Evolutionary conservation across 208 protist genomes (phyloP).

Genomic region (Vickermania spadyakhi): DNA sequence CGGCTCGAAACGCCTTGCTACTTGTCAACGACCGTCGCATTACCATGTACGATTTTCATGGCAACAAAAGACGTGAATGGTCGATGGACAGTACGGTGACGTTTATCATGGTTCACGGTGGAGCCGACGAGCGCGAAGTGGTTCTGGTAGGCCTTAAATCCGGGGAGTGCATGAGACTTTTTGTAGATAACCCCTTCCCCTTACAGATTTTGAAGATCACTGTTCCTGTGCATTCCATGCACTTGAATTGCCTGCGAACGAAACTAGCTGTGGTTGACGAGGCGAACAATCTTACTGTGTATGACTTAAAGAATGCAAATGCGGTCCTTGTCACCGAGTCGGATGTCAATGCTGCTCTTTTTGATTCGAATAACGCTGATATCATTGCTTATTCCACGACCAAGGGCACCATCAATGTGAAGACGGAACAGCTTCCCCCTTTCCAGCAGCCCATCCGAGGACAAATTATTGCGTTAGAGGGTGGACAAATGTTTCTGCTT

Average conservation of each 20-base stretch:
- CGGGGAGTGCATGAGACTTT: constrained; percentile 90
- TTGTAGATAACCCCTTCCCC: constrained; percentile 95
- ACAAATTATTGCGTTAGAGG: constrained; percentile 94
- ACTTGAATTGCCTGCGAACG: constrained; percentile 78
- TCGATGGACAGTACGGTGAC: constrained; percentile 86
- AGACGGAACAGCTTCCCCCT: constrained; percentile 88
- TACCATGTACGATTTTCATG: constrained; percentile 88
- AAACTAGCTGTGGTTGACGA: constrained; percentile 94
- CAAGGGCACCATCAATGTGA: constrained; percentile 86
- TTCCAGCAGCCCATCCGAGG: constrained; percentile 91
- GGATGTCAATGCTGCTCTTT: constrained; percentile 87
- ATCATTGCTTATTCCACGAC: constrained; percentile 91
- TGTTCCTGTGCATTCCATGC: constrained; percentile 73
- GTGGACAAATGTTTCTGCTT: constrained; percentile 92
- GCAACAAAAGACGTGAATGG: constrained; percentile 92
- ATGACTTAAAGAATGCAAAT: constrained; percentile 73
- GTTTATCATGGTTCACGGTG: constrained; percentile 93
- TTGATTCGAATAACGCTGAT: constrained; percentile 92
- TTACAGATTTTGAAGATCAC: constrained; percentile 84
- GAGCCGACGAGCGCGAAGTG: constrained; percentile 80
- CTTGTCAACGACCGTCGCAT: constrained; percentile 84
- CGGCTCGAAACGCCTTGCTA: constrained; percentile 85
- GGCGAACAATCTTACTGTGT: constrained; percentile 79
- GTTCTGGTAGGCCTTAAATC: constrained; percentile 91
- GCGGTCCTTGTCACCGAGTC: constrained; percentile 87